Conservation (phyloP, 2,329 filamentous ascomycete genomes). For the Alternaria conjuncta region DNA sequence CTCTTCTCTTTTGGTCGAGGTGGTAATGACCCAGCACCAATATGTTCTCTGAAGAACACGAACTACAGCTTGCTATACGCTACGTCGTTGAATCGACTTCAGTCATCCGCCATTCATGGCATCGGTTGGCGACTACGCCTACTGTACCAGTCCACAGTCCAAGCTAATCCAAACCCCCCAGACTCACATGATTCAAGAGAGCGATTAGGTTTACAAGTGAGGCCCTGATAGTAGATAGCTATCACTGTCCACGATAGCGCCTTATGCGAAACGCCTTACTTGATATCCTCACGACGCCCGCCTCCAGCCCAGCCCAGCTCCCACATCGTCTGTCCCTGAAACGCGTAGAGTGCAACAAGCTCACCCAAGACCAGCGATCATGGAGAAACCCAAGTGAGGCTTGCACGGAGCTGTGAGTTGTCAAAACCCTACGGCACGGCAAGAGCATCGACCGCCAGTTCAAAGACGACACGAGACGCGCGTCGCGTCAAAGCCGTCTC, state of each 20-base stretch:
- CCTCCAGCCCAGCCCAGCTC: background rate
- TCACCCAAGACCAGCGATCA: background rate
- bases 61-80: background rate
- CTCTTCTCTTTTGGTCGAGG: no score
- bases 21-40: background rate
- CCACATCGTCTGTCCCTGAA: background rate
- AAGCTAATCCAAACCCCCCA: background rate
- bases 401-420: background rate
- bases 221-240: background rate
- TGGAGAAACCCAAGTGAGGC: background rate
- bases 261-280: background rate
- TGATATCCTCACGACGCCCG: background rate
- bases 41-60: background rate
- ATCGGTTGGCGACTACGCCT: background rate
- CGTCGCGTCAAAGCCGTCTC: constrained; percentile 6
- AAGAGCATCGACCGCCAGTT: background rate
- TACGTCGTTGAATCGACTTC: background rate
- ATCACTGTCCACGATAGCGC: background rate
- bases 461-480: constrained; percentile 10
- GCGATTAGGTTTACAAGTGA: background rate
- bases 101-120: background rate
- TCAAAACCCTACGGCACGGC: background rate
- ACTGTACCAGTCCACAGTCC: background rate
- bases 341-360: background rate
- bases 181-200: background rate